A percentile compares a stretch with the other conserved stretches of the same genome.
phyloP scores from a whole-genome alignment of 768 basidiomycete genomes.

The Lactarius sp. region DNA sequence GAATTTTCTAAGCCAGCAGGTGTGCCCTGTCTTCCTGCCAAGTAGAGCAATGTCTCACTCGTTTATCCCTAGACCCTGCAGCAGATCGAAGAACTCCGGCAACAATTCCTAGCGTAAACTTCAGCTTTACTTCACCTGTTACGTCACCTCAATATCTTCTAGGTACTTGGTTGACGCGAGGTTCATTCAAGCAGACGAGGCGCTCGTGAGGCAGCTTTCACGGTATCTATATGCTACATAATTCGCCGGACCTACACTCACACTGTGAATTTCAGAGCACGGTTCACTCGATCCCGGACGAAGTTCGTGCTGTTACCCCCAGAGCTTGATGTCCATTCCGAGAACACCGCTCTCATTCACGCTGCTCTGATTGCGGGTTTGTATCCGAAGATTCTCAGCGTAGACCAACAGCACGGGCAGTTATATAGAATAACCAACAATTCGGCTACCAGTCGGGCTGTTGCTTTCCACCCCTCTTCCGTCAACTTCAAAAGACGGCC shows the following conservation, averaged over 20 bases:
- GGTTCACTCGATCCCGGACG: slow-evolving; percentile 67
- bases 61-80: slow-evolving; percentile 62
- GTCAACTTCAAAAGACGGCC: slow-evolving; percentile 75
- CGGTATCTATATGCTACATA: slow-evolving; percentile 38
- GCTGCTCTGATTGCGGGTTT: slow-evolving; percentile 82
- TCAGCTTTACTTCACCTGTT: background rate
- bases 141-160: slow-evolving; percentile 11
- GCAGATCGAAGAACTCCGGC: slow-evolving; percentile 94
- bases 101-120: slow-evolving; percentile 47
- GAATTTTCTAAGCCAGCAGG: slow-evolving; percentile 82
- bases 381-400: slow-evolving; percentile 81
- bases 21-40: slow-evolving; percentile 28
- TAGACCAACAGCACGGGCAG: slow-evolving; percentile 58
- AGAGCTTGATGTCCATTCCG: slow-evolving; percentile 64
- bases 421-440: slow-evolving; percentile 81
- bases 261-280: slow-evolving; percentile 43
- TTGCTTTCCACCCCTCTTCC: slow-evolving; percentile 84
- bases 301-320: slow-evolving; percentile 74
- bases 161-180: slow-evolving; percentile 87
- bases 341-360: slow-evolving; percentile 61
- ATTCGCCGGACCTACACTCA: slow-evolving; percentile 1
- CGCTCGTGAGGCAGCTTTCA: slow-evolving; percentile 65
- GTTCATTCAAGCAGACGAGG: slow-evolving; percentile 66
- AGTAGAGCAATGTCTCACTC: background rate
- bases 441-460: slow-evolving; percentile 66